Conservation (phyloP, 2,329 filamentous ascomycete species). For the Sphaerulina vaccinii region DNA sequence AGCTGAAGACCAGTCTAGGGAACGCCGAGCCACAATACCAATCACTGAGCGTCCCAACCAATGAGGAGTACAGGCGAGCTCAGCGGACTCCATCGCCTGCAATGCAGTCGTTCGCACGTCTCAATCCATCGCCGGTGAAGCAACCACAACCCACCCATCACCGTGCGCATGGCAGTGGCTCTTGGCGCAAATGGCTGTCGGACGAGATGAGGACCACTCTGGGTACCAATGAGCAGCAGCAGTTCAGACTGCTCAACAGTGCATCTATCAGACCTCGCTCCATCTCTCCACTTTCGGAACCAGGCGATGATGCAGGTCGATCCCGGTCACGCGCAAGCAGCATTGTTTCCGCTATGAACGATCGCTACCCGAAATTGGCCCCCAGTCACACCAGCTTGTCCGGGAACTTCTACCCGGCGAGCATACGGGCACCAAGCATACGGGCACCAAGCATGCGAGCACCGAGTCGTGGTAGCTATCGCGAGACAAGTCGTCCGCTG, state of each 20-base stretch:
- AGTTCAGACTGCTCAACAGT: constrained; percentile 12
- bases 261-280: constrained; percentile 15
- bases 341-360: constrained; percentile 41
- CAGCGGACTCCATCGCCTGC: constrained; percentile 8
- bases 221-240: constrained; percentile 13
- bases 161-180: constrained; percentile 1
- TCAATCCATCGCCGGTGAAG: constrained; percentile 28
- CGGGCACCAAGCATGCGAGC: neutral
- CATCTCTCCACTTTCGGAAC: constrained; percentile 20
- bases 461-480: constrained; percentile 5
- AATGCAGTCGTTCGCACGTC: constrained; percentile 3
- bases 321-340: constrained; percentile 17
- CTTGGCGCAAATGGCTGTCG: constrained; percentile 17
- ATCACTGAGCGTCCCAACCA: constrained; percentile 4
- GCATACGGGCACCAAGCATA: constrained; percentile 2
- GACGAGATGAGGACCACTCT: constrained; percentile 17
- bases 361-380: constrained; percentile 45
- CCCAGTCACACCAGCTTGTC: constrained; percentile 30
- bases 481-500: constrained; percentile 1
- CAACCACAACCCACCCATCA: neutral
- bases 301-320: constrained; percentile 10
- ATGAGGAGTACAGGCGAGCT: constrained; percentile 9
- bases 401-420: constrained; percentile 1
- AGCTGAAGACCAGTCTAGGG: constrained; percentile 39
- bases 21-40: constrained; percentile 5